Base-by-base conservation (phyloP, 352 stramenopile species). In the Globisporangium acanthophoron region DNA sequence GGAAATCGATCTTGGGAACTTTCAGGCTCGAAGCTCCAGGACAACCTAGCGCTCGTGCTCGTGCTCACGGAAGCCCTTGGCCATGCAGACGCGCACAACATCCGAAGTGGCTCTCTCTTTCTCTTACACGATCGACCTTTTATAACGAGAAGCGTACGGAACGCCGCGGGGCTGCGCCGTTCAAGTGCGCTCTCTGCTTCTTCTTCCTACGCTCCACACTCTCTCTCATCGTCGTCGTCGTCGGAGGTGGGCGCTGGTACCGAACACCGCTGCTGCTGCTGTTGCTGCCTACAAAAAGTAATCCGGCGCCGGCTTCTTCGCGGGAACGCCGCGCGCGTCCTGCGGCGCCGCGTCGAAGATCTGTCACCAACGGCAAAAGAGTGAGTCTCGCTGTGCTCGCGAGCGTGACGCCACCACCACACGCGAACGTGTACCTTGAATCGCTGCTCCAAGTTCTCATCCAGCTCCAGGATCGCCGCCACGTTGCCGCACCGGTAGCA, bases 401-500 rank as follows among this genome's bases (percentile, higher is more conserved):
- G 24, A 27, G 24, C 24, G 5, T 11, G 40, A 58, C 29, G 13
- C 63, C 27, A 16, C 24, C 15, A 27, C 16, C 48, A 40, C 46
- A 51, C 21, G 46, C 59, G 37, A 37, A 21, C 24, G 12, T 33
- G 44, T 54, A 95, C 80, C 76, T 92, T 94, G 69, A 94, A 94
- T 48, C 81, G 81, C 65, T 92, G 83, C 67, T 93, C 81, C 50
- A 97, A 62, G 66, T 98, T 97, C 73, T 99, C 97, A 76, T 99
- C 97, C 43, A 99, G 71, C 68, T 99, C 95, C 59, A 99, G 75
- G 71, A 99, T 99, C 29, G 96, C 95, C 9, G 97, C 97, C 8
- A 99, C 96, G 69, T 99, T 99, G 29, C 97, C 97, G 65, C 96
- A 99, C 59, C 96, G 83, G 76, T 99, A 99, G 68, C 97, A 99